A percentile compares a stretch with the other conserved stretches of the same genome.
Evolutionary conservation across 2,329 filamentous ascomycete genomes (phyloP).

Genomic region (Colletotrichum limetticola): DNA sequence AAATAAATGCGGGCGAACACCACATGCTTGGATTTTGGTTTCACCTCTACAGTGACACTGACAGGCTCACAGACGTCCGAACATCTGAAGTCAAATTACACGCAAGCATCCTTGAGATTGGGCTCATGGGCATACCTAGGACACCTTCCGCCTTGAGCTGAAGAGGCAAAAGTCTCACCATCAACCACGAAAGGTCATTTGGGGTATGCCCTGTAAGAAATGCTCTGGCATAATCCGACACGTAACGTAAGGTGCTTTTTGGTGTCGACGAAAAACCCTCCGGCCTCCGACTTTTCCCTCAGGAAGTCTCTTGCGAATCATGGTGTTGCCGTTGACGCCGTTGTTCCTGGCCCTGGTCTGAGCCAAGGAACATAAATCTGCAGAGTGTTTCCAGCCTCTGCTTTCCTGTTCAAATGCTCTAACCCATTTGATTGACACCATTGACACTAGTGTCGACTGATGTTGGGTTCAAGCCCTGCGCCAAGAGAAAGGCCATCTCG

Average conservation of each 20-base stretch:
- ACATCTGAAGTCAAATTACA: conserved; percentile 4
- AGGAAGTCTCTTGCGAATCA: not conserved
- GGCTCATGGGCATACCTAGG: not conserved
- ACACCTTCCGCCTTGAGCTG: too few relatives aligned
- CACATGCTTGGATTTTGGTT: not conserved
- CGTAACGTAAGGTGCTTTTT: conserved; percentile 3
- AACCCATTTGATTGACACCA: not conserved
- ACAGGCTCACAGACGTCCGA: conserved; percentile 9
- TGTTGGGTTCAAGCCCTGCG: not conserved
- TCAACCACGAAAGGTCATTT: not conserved
- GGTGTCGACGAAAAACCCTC: not conserved
- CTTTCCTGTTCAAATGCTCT: not conserved
- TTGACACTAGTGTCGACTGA: not conserved
- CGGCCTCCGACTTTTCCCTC: not conserved
- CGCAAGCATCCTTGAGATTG: not conserved
- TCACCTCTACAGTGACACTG: conserved; percentile 4
- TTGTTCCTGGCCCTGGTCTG: not conserved
- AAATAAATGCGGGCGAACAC: not conserved
- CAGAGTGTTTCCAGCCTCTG: not conserved
- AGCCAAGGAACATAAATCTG: not conserved
- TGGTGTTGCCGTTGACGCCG: not conserved
- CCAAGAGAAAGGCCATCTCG: not conserved
- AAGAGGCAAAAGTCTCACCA: not conserved
- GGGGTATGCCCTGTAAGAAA: conserved; percentile 1
- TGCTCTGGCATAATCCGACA: conserved; percentile 27